Conservation (phyloP, 179 eudicot species). For the Sideroxylon spinosum region DNA sequence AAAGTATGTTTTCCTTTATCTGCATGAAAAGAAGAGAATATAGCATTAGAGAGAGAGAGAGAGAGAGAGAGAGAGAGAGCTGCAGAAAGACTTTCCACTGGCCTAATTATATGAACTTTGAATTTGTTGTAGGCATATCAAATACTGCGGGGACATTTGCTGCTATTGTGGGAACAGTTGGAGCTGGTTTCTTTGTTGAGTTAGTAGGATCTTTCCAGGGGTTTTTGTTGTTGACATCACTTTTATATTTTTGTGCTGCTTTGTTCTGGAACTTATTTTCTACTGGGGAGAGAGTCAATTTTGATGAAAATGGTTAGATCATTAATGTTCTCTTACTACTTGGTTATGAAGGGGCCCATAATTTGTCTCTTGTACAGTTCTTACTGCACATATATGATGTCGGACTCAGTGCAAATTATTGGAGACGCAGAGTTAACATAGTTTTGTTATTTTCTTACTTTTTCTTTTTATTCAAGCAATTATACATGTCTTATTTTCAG, state of each 20-base stretch:
- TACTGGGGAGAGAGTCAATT: constrained; percentile 73
- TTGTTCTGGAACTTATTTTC: constrained; percentile 61
- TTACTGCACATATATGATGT: too few relatives aligned
- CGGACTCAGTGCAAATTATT: too few relatives aligned
- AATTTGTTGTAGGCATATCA: constrained; percentile 52
- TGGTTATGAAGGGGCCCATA: neutral
- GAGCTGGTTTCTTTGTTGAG: constrained; percentile 87
- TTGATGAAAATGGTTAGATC: neutral
- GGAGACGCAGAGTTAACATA: too few relatives aligned
- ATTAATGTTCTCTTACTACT: neutral
- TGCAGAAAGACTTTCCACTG: too few relatives aligned
- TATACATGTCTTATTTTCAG: too few relatives aligned
- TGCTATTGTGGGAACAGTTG: constrained; percentile 87
- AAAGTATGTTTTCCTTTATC: neutral
- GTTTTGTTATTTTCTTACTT: too few relatives aligned
- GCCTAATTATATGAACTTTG: neutral
- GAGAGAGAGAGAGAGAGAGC: too few relatives aligned
- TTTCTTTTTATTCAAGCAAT: too few relatives aligned
- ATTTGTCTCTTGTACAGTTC: too few relatives aligned
- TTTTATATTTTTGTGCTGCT: constrained; percentile 65
- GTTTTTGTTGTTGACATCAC: constrained; percentile 69
- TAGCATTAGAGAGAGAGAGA: too few relatives aligned
- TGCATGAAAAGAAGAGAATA: too few relatives aligned
- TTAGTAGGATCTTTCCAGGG: constrained; percentile 74
- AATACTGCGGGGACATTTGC: constrained; percentile 84